Evolutionary conservation across 2,329 filamentous ascomycete genomes (phyloP), one percentile per base, ranked within the genome.

Genomic region (Fusarium veterinarium): DNA sequence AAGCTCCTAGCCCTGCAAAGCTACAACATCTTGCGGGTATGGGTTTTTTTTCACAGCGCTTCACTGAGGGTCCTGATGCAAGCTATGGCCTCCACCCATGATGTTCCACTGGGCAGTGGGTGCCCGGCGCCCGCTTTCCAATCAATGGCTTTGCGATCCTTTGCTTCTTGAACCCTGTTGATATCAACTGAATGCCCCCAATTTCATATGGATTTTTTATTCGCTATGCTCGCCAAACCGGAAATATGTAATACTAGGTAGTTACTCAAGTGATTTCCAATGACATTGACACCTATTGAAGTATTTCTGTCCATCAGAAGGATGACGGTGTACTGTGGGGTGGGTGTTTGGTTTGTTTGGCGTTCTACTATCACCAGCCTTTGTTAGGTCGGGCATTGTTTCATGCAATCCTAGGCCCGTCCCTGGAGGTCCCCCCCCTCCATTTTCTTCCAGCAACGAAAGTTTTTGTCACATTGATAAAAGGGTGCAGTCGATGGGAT

Each of bases 1-100:
- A 67, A 76, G 68, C 66, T 73, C 65, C 69, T 76, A 67, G 73
- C 68, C 65, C 67, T 75, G 65, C 61, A 75, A 71, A 75, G 72
- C 67, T 75, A 64, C 67, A 73, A 55, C 52, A 61, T 28, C 33
- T 56, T 73, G 66, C 48, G 57, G 66, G 53, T 60, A 45, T 61
- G 46, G 16, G 23, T 56, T 46, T 60, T 59, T 59, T 61, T 40
- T 71, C 49, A 51, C 41, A 64, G 69, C 67, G 53, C 64, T 68
- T 46, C 52, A 37, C 35, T 41, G 56, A 62, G 48, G 49, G 52
- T 48, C 35, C 30, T 17, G 44, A n/a, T 45, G 42, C 38, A 35
- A 65, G 48, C 37, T 65, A 66, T 52, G 42, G 44, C 51, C 61
- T 42, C 61, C 49, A 31, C 44, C 52, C 28, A 31, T 57, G 31